A percentile compares a stretch with the other conserved stretches of the same genome.
phyloP scores from a whole-genome alignment of 371 early-diverging fungal species.

The Basidiobolus meristosporus region DNA sequence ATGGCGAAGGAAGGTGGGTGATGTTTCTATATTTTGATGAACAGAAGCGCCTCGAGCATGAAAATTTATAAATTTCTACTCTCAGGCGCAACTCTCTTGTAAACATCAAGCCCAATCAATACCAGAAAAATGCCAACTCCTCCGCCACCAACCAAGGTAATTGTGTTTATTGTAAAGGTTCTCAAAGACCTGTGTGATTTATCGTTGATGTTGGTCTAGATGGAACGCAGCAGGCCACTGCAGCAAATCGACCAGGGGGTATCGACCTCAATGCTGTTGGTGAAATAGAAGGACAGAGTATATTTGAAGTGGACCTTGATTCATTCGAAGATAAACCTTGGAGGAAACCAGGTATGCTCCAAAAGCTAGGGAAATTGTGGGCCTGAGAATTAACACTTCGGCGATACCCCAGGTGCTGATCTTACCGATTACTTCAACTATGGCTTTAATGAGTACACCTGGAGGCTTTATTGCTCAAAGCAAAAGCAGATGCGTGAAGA shows the following conservation, averaged over 20 bases:
- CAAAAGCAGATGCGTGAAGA: conserved; percentile 66
- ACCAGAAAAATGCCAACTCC: neutral
- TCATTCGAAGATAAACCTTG: conserved; percentile 89
- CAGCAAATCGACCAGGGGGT: conserved; percentile 16
- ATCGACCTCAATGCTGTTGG: conserved; percentile 57
- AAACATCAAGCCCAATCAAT: conserved; percentile 29
- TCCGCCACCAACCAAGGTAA: conserved; percentile 1
- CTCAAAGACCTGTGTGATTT: neutral
- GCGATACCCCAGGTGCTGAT: conserved; percentile 49
- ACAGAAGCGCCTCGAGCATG: neutral
- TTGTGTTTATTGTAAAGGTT: neutral
- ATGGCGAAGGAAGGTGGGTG: neutral
- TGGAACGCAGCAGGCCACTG: conserved; percentile 8
- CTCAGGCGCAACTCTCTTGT: conserved; percentile 23
- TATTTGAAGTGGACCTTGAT: conserved; percentile 80
- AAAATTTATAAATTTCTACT: neutral
- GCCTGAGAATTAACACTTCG: neutral
- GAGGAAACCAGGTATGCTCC: conserved; percentile 67
- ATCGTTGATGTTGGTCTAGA: conserved; percentile 8
- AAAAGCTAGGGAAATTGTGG: neutral
- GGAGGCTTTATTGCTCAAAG: conserved; percentile 80
- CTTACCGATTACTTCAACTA: conserved; percentile 98
- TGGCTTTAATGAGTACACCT: conserved; percentile 90
- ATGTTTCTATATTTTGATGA: neutral
- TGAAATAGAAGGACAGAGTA: conserved; percentile 50